These are phyloP conservation scores for Schwanniomyces etchellsii DNA, from an alignment of 1,139 yeast genomes.

Conservation along the genomic window DNA sequence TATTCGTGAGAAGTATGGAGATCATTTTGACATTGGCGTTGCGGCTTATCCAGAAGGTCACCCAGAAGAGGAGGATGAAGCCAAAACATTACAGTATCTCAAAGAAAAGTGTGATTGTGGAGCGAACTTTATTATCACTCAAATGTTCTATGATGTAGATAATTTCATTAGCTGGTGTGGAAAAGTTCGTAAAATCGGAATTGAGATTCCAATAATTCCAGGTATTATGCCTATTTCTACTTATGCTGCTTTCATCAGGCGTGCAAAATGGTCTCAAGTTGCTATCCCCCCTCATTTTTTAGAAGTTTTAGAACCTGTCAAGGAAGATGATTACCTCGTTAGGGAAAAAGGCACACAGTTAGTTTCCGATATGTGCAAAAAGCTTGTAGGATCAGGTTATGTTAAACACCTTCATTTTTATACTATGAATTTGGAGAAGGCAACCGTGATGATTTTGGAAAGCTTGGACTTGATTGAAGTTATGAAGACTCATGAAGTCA, in stretches of 20 bases:
- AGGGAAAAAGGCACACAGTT: conserved; percentile 83
- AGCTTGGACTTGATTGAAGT: conserved; percentile 53
- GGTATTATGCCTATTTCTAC: conserved; percentile 98
- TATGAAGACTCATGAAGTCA: conserved; percentile 34
- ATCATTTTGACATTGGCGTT: conserved; percentile 67
- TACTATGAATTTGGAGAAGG: conserved; percentile 91
- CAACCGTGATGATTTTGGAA: conserved; percentile 86
- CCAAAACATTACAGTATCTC: conserved; percentile 70
- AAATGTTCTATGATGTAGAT: conserved; percentile 63
- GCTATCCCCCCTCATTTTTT: conserved; percentile 70
- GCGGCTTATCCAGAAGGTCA: conserved; percentile 78
- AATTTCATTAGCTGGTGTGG: conserved; percentile 79
- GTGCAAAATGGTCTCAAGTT: conserved; percentile 93
- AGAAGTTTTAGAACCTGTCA: conserved; percentile 70
- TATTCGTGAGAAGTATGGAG: conserved; percentile 51
- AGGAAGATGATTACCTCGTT: conserved; percentile 85
- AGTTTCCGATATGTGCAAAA: conserved; percentile 77
- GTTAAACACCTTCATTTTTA: conserved; percentile 89
- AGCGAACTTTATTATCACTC: conserved; percentile 42
- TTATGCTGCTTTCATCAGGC: conserved; percentile 83
- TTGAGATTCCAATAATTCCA: conserved; percentile 84
- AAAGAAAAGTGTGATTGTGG: conserved; percentile 43
- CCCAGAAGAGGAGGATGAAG: conserved; percentile 71
- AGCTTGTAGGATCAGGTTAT: conserved; percentile 63
- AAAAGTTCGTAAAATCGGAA: conserved; percentile 66